Evolutionary conservation across 495 filamentous ascomycete species (phyloP), one percentile per base, ranked within the genome.

Genomic region (Podospora sp.): DNA sequence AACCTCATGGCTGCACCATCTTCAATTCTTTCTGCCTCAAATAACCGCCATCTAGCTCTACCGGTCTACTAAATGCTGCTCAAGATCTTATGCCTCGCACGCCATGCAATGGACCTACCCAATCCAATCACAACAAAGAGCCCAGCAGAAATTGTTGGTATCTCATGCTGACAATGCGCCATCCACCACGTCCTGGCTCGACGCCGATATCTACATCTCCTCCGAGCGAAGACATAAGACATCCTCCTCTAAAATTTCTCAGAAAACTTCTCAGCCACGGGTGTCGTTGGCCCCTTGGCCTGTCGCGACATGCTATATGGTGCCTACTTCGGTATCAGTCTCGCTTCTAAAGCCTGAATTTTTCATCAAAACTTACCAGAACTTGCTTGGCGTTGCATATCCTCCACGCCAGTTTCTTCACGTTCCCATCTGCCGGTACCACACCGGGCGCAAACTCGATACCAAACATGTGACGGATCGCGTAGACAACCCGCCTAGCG

Each of bases 401-500:
- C 71, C 95, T 86, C 96, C 95, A 98, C 26, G 94, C 92, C 52
- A 99, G 82, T 73, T 96, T 96, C 73, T 83, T 87, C 27, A 98
- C 92, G 71, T 89, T 95, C 6, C 96, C 94, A 83, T 99, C 95
- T 1, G 93, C 92, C 64, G 89, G 88, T 51, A 99, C 95, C 14
- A 99, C 96, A 59, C 92, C 92, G 2, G 93, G 90, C 7, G 96
- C 92, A 68, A 99, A 90, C 77, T 99, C 96, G 66, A 99, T 89
- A 62, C 95, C 96, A 74, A 99, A 99, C 94, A 97, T 98, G 78
- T 96, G 92, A 64, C 90, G 90, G 46, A 98, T 91, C 11, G 96
- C 95, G 80, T 94, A 98, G 0, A 97, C 92, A 33, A 98, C 88
- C 49, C 95, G 78, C 75, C 88, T 91, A 20, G 94, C 91, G 69